Conservation (phyloP, 305 asterid species). For the Ilex paraguariensis region DNA sequence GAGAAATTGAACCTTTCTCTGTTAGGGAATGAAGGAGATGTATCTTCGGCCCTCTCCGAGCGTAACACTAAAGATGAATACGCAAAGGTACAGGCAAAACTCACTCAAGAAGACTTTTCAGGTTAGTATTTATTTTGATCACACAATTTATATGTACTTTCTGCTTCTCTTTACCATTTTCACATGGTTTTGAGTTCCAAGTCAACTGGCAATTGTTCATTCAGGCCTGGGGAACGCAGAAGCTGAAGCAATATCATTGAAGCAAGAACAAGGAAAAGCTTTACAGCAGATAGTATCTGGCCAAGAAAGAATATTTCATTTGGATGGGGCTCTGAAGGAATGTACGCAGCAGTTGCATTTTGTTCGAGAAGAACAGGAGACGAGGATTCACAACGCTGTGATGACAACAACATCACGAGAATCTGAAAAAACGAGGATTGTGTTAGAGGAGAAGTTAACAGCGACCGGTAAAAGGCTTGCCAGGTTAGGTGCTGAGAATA, state of each 20-base stretch:
- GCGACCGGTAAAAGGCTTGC: constrained; percentile 44
- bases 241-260: constrained; percentile 47
- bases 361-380: constrained; percentile 65
- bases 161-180: not conserved
- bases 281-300: constrained; percentile 40
- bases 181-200: not conserved
- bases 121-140: not conserved
- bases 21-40: too few relatives aligned
- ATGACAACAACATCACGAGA: constrained; percentile 45
- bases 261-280: constrained; percentile 56
- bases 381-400: constrained; percentile 52
- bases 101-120: not conserved
- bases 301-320: constrained; percentile 52
- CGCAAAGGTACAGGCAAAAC: too few relatives aligned
- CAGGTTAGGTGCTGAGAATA: constrained; percentile 49
- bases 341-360: constrained; percentile 80
- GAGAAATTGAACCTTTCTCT: too few relatives aligned
- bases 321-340: constrained; percentile 87
- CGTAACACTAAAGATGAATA: too few relatives aligned
- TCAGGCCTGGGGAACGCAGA: constrained; percentile 27
- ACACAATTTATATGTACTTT: not conserved
- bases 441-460: constrained; percentile 39
- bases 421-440: constrained; percentile 30
- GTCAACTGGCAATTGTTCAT: not conserved
- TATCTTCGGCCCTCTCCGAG: too few relatives aligned